Evolutionary conservation across 2,329 filamentous ascomycete genomes (phyloP), one percentile per base, ranked within the genome.

Genomic region (Ophiostoma ips): DNA sequence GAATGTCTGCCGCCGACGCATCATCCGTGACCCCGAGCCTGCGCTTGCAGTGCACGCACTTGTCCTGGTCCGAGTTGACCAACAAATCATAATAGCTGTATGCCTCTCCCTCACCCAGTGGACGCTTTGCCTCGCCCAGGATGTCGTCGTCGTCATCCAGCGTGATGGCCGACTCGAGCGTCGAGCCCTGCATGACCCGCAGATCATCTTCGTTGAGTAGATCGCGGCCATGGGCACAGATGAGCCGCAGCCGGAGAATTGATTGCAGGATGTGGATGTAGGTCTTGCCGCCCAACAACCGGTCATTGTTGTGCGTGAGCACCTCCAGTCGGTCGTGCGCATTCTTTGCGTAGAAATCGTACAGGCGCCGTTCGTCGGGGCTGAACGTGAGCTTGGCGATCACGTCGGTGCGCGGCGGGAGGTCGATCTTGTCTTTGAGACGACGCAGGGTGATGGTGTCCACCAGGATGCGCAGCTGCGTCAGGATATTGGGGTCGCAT

Each of bases 221-320:
- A 53, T 96, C 90, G 56, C 84, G 84, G n/a, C 92, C 92, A 62
- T 95, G 90, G 1, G 89, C 92, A 61, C 89, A 95, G 48, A 96
- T 84, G 37, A 94, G 74, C 10, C 92, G 85, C 16, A 98, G 76
- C 30, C 90, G 83, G 56, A 94, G 75, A 60, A 98, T 95, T 5
- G 87, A 86, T 56, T 92, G 89, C 53, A 98, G 68, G 44, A 98
- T 92, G 58, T 95, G 87, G 44, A 92, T 89, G 61, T 95, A 95
- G n/a, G 85, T 84, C 57, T 83, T 87, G 38, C 89, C 90, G 37
- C 84, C 84, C 47, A 92, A 72, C 54, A 78, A 77, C 55, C 79
- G 82, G 48, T 77, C 77, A 57, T 75, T 68, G 58, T 80, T 68
- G 61, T 79, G 66, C 9, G 79, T 78, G 56, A 95, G 79, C 2